Evolutionary conservation across 495 filamentous ascomycete species (phyloP).

Genomic region (Tetracladium marchalianum): DNA sequence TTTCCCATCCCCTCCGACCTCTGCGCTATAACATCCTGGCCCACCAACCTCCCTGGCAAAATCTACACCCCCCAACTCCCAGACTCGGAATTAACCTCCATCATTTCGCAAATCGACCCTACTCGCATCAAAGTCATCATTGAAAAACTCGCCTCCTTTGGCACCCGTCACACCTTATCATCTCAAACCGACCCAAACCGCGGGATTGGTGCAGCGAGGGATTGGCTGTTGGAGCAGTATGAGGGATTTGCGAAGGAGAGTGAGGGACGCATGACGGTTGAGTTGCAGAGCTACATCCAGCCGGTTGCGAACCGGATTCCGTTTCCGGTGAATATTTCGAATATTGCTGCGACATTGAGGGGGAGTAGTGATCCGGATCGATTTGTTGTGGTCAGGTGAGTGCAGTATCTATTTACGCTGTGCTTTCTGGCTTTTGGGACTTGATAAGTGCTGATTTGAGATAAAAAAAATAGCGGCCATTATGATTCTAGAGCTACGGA

Average conservation of each 20-base stretch:
- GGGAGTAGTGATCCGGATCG: conserved; percentile 35
- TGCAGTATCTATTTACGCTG: not conserved
- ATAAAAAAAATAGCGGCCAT: conserved; percentile 28
- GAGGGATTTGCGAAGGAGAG: conserved; percentile 25
- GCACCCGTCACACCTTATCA: conserved; percentile 42
- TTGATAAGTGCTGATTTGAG: not conserved
- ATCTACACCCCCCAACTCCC: conserved; percentile 34
- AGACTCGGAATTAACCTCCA: conserved; percentile 29
- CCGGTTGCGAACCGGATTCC: conserved; percentile 29
- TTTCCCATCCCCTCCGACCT: conserved; percentile 6
- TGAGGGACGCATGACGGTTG: conserved; percentile 32
- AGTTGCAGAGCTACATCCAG: conserved; percentile 35
- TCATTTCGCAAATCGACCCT: conserved; percentile 32
- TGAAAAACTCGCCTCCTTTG: conserved; percentile 37
- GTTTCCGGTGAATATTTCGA: conserved; percentile 35
- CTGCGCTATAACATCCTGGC: conserved; percentile 9
- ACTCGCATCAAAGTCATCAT: conserved; percentile 34
- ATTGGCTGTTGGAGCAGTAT: conserved; percentile 40
- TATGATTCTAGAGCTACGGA: conserved; percentile 42
- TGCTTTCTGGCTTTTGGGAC: not conserved
- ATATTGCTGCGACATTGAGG: conserved; percentile 40
- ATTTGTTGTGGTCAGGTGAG: conserved; percentile 33
- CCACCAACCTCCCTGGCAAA: conserved; percentile 14
- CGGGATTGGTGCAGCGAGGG: conserved; percentile 43
- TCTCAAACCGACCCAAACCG: conserved; percentile 32